Base-by-base conservation (phyloP, 768 basidiomycete genomes). In the Amanita rimosa region DNA sequence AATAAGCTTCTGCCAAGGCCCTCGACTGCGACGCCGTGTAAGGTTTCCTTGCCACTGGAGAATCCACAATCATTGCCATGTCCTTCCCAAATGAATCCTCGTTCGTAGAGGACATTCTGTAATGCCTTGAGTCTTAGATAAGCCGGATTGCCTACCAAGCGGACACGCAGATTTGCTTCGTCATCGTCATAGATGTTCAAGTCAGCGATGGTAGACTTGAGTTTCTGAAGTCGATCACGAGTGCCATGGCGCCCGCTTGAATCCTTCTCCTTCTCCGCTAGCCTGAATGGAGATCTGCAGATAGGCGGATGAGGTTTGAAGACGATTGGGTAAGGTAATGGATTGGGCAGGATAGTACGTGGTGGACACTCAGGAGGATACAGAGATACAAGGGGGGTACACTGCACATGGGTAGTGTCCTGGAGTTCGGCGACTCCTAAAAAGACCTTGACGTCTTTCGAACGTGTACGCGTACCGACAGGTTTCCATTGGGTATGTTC, bases 131-230 rank as follows among this genome's bases (percentile, higher is more conserved):
- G 57, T 3, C 81, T 67, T 44, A 84, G 65, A 52, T 74, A 68
- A 38, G 75, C 67, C 5, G 81, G 81, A 55, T 85, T 85, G 46
- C 74, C 66, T 4, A 83, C 70, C 2, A 74, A 75, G 6, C 83
- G 69, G 54, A 76, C 65, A 24, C 82, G 72, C 37, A 40, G 24
- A 29, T 39, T 48, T 1, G 38, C 16, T 40, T 26, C 47, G 38
- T 29, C 38, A 29, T 26, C 47, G 38, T 29, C 38, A 29, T 19
- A 17, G 4, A 14, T 11, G 17, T 19, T 17, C 2, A 21, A 8
- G 14, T 35, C 44, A 6, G n/a, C 6, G 14, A 19, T 24, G 2
- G 31, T 8, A 17, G 6, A 4, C 31, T 17, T 35, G 34, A 27
- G 35, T 16, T 47, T 38, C 33, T 38, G 45, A 26, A 8, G n/a